Percentiles rank a stretch among this genome's conserved stretches.
Conservation (phyloP, 495 filamentous ascomycete species). For the Trichodelitschia bisporula region DNA sequence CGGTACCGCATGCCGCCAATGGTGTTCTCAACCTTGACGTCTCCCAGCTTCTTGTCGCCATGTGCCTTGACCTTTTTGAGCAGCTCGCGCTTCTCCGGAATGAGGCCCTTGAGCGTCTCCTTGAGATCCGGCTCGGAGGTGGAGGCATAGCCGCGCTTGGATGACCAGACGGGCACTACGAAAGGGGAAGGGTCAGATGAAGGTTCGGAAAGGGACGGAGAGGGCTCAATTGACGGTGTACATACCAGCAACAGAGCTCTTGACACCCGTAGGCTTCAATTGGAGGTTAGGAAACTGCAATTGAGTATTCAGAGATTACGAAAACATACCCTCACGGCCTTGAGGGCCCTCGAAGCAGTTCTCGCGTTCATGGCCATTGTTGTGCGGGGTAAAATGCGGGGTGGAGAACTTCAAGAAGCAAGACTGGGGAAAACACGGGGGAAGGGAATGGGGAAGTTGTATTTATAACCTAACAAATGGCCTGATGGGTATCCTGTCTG, state of each 20-base stretch:
- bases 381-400: conserved; percentile 6
- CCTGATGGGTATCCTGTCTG: no score
- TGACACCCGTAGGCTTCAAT: conserved; percentile 1
- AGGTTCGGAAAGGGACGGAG: conserved; percentile 1
- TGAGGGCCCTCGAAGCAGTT: conserved; percentile 22
- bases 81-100: conserved; percentile 80
- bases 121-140: conserved; percentile 73
- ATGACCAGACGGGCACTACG: conserved; percentile 8
- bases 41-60: conserved; percentile 60
- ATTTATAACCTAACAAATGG: no score
- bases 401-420: no score
- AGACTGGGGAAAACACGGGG: no score
- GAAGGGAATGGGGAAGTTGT: no score
- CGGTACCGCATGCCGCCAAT: conserved; percentile 78
- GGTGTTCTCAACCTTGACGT: conserved; percentile 81
- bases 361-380: conserved; percentile 27
- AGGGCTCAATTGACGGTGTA: background rate
- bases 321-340: conserved; percentile 26
- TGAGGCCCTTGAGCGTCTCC: conserved; percentile 49
- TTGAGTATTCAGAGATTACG: no score
- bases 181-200: background rate
- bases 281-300: no score
- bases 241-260: conserved; percentile 9
- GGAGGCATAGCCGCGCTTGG: conserved; percentile 31
- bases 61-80: conserved; percentile 76